Evolutionary conservation across 768 basidiomycete genomes (phyloP).

Genomic region (Tylopilus balloui): DNA sequence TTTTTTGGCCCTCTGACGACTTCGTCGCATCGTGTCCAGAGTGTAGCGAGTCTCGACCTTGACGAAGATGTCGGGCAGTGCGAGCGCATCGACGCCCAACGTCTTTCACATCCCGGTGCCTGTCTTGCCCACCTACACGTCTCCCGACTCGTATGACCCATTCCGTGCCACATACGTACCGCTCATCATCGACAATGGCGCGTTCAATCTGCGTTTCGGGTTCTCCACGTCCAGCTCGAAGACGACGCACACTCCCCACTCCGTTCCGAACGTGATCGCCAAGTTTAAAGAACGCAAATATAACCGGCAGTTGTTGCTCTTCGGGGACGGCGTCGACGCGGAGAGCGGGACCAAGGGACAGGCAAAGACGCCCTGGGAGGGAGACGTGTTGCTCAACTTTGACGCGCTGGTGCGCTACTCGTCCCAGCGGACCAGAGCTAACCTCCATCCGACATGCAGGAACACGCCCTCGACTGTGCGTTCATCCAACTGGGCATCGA

Average conservation of each 20-base stretch:
- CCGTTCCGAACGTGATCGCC: conserved; percentile 67
- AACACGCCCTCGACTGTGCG: conserved; percentile 89
- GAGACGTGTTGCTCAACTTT: conserved; percentile 86
- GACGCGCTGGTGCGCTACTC: conserved; percentile 72
- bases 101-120: conserved; percentile 20
- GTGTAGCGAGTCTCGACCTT: not conserved
- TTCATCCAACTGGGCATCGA: conserved; percentile 86
- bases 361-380: conserved; percentile 85
- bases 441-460: conserved; percentile 50
- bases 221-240: conserved; percentile 53
- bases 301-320: conserved; percentile 78
- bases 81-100: conserved; percentile 10
- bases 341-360: conserved; percentile 82
- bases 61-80: conserved; percentile 14
- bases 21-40: too few relatives aligned
- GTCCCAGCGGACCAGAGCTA: not conserved
- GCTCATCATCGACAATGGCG: conserved; percentile 87
- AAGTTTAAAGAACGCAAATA: conserved; percentile 88
- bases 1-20: too few relatives aligned
- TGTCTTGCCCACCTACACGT: conserved; percentile 32
- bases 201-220: conserved; percentile 77
- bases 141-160: conserved; percentile 45
- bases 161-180: conserved; percentile 53
- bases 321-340: conserved; percentile 82
- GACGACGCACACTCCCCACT: conserved; percentile 40